Percentiles rank a stretch among this genome's conserved stretches.
These are phyloP conservation scores for Ilex asprella DNA, from an alignment of 257 asterid genomes.

Conservation along the genomic window DNA sequence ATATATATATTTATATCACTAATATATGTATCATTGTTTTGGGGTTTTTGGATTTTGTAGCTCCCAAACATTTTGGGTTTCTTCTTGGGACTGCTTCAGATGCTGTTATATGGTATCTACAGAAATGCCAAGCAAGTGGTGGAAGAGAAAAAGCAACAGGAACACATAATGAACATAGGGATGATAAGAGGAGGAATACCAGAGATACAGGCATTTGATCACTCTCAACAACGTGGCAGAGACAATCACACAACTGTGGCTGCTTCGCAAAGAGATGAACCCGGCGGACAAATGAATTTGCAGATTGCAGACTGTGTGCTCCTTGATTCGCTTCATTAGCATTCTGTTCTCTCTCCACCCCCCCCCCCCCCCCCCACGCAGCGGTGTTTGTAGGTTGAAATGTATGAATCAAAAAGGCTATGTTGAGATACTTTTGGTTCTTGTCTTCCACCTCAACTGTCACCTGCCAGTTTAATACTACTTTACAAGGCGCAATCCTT, in stretches of 20 bases:
- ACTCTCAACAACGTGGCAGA: conserved; percentile 1
- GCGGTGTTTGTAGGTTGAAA: not conserved
- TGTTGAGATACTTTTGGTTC: not conserved
- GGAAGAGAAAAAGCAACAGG: conserved; percentile 23
- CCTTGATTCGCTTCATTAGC: conserved; percentile 19
- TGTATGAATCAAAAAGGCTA: not conserved
- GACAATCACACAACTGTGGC: conserved; percentile 9
- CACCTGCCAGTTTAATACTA: too few species aligned
- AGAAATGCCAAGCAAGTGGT: conserved; percentile 25
- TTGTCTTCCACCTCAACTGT: not conserved
- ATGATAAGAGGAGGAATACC: conserved; percentile 33
- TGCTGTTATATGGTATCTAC: conserved; percentile 51
- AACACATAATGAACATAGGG: conserved; percentile 30
- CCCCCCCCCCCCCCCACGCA: too few species aligned
- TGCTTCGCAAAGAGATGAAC: not conserved
- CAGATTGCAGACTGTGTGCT: conserved; percentile 23
- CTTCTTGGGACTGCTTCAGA: conserved; percentile 56
- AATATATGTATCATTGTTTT: too few species aligned
- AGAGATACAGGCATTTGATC: conserved; percentile 26
- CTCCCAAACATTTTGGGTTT: conserved; percentile 73
- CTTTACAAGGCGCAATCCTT: too few species aligned
- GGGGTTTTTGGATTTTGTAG: conserved; percentile 19
- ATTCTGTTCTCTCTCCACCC: not conserved
- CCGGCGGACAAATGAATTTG: conserved; percentile 5
- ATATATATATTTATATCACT: too few species aligned